Evolutionary conservation across 805 yeast genomes (phyloP).

Genomic region (Schwanniomyces occidentalis): DNA sequence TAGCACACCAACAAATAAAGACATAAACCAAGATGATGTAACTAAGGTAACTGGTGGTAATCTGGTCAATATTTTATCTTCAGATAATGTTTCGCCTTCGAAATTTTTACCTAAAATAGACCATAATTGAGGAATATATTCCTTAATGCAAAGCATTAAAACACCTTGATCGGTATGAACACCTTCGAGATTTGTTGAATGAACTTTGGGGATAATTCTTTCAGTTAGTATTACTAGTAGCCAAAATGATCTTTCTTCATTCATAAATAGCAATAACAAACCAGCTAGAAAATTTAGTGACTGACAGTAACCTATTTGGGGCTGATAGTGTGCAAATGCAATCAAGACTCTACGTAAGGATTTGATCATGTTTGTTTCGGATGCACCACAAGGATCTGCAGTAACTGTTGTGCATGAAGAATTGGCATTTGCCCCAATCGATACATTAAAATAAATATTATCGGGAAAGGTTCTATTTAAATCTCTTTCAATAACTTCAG

Average conservation of each 20-base stretch:
- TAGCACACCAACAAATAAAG: slow-evolving; percentile 85
- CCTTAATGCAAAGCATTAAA: slow-evolving; percentile 79
- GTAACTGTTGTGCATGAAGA: slow-evolving; percentile 2
- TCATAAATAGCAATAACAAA: slow-evolving; percentile 75
- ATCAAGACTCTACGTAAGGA: slow-evolving; percentile 77
- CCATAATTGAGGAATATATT: slow-evolving; percentile 85
- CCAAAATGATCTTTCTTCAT: slow-evolving; percentile 93
- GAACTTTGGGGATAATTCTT: slow-evolving; percentile 84
- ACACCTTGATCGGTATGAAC: slow-evolving; percentile 96
- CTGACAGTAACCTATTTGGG: slow-evolving; percentile 94
- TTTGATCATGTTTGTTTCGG: slow-evolving; percentile 65
- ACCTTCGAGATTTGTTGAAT: slow-evolving; percentile 86
- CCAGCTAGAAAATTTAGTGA: slow-evolving; percentile 93
- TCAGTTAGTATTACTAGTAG: slow-evolving; percentile 91
- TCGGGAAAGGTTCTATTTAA: slow-evolving; percentile 94
- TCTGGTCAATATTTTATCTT: slow-evolving; percentile 60
- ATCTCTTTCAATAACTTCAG: slow-evolving; percentile 93
- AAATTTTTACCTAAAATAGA: slow-evolving; percentile 39
- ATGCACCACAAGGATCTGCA: slow-evolving; percentile 10
- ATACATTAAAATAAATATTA: slow-evolving; percentile 71
- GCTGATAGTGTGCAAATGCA: slow-evolving; percentile 83
- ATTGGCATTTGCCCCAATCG: slow-evolving; percentile 7
- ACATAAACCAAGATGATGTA: slow-evolving; percentile 98
- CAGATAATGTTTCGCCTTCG: slow-evolving; percentile 41
- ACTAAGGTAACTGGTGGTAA: slow-evolving; percentile 90